Base-by-base conservation (phyloP, 2,329 filamentous ascomycete genomes). In the Neopestalotiopsis sp. region DNA sequence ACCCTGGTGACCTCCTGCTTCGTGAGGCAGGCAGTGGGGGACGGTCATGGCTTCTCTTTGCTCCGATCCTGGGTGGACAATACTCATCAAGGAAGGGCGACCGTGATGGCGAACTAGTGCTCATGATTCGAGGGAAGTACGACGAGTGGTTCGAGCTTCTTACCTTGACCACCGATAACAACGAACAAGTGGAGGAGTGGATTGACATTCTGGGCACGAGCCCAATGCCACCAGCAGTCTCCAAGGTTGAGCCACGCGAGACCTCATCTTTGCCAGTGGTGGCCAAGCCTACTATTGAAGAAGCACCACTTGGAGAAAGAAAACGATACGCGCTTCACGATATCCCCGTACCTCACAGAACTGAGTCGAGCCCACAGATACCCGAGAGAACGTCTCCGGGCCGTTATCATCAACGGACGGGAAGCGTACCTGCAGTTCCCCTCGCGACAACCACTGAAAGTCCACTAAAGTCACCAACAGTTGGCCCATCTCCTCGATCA, bases 101-200 rank as follows among this genome's bases (percentile, higher is more conserved):
- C 49, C 79, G 82, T 49, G 85, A 88, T 66, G 88, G 89, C 34
- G 91, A 97, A 73, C 87, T 98, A 70, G 87, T 97, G 9, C 83
- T 97, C 69, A 98, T 98, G 95, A 87, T 98, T 67, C 90, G 94
- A 69, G 94, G 94, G 56, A 80, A 88, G 71, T 88, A 89, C 49
- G 87, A 87, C 66, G 89, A 92, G 72, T 98, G 95, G 95, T 91
- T 91, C 71, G 95, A 99, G 80, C 83, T 97, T 6, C 84, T 98
- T 69, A 91, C 89, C n/a, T 84, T 98, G 17, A 88, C 86, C 10
- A 89, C 92, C 2, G 91, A 95, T 66, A 89, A 93, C 76, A 91
- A 94, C 71, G 91, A 93, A 68, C 90, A 94, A 69, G 90, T 92
- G 5, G 83, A 88, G 17, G 96, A 98, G 80, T 99, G 96, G 96